Conservation (phyloP, 1,139 yeast genomes). For the Blastobotrys capitulatus region DNA sequence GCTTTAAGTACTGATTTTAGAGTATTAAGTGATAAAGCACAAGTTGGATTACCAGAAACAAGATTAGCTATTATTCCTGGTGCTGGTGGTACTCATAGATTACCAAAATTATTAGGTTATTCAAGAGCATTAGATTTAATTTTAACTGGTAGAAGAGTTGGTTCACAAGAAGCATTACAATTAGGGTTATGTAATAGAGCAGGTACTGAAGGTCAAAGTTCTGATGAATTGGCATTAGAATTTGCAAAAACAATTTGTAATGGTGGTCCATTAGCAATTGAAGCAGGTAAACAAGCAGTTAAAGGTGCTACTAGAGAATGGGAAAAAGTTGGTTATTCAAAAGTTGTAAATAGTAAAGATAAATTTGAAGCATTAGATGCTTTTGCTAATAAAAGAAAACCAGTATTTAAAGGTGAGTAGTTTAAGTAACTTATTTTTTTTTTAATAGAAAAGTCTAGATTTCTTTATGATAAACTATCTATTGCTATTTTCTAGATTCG, state of each 20-base stretch:
- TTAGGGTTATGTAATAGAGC: slow-evolving; percentile 28
- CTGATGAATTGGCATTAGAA: slow-evolving; percentile 24
- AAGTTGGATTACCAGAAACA: slow-evolving; percentile 28
- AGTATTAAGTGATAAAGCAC: slow-evolving; percentile 22
- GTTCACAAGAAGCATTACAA: slow-evolving; percentile 25
- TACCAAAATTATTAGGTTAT: slow-evolving; percentile 28
- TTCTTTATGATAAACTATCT: too few species aligned
- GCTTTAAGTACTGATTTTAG: slow-evolving; percentile 30
- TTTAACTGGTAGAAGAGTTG: slow-evolving; percentile 27
- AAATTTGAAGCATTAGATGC: slow-evolving; percentile 33
- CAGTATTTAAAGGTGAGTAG: slow-evolving; percentile 29
- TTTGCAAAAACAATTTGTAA: slow-evolving; percentile 26
- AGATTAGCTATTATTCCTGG: slow-evolving; percentile 31
- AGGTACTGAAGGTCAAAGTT: slow-evolving; percentile 16
- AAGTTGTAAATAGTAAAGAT: slow-evolving; percentile 30
- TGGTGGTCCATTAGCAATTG: slow-evolving; percentile 32
- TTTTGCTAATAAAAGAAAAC: slow-evolving; percentile 30
- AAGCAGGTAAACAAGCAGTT: slow-evolving; percentile 30
- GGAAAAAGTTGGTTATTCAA: slow-evolving; percentile 26
- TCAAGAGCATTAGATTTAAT: slow-evolving; percentile 29
- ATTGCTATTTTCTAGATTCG: too few species aligned
- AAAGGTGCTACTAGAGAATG: slow-evolving; percentile 25
- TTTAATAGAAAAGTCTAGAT: too few species aligned
- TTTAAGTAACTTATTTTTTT: not conserved
- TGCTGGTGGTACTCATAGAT: slow-evolving; percentile 33